Base-by-base conservation (phyloP, 192 early-diverging fungal species). In the Backusella psychrophila region DNA sequence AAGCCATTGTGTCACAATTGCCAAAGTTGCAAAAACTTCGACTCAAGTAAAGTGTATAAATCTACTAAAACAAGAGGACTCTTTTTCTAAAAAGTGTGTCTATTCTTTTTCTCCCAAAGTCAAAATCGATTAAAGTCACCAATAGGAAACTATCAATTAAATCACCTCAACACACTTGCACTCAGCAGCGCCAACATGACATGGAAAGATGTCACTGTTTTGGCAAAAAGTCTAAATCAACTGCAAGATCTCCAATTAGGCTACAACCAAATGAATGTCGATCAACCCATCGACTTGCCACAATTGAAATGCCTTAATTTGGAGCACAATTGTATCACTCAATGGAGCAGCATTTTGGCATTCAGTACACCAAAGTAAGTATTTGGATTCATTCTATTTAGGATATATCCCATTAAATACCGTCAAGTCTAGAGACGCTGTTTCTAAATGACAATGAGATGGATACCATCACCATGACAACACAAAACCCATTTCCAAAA, bases 211-310 rank as follows among this genome's bases (percentile, higher is more conserved):
- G 46, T 85, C 35, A n/a, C 29, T 1, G 19, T 17, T 26, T 9
- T 90, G 14, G 82, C 86, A 23, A 80, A 82, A 14, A 76, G 78
- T 36, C 36, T 90, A 39, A 78, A 78, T 8, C 83, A 81, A 35
- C 59, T 90, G 2, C 79, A 85, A 56, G 82, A 89, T 49, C 66
- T 90, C 1, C 86, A 89, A 78, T 53, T 90, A 14, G 86, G 87
- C 0, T 83, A 78, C 41, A 90, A 90, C 29, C 41, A 53, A 0
- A 41, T 79, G 15, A 33, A 75, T 7, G 31, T 70, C 0, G 71
- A 75, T 73, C 76, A 82, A 65, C 23, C 80, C 23, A 78, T 75
- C 29, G 78, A 79, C 6, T 85, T 87, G 69, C 59, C 63, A 41
- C 82, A 86, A 21, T 74, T 90, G 23, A 80, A 90, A 69, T 71